These are phyloP conservation scores for Cordyceps javanica DNA, from an alignment of 2,329 filamentous ascomycete genomes.

Conservation along the genomic window DNA sequence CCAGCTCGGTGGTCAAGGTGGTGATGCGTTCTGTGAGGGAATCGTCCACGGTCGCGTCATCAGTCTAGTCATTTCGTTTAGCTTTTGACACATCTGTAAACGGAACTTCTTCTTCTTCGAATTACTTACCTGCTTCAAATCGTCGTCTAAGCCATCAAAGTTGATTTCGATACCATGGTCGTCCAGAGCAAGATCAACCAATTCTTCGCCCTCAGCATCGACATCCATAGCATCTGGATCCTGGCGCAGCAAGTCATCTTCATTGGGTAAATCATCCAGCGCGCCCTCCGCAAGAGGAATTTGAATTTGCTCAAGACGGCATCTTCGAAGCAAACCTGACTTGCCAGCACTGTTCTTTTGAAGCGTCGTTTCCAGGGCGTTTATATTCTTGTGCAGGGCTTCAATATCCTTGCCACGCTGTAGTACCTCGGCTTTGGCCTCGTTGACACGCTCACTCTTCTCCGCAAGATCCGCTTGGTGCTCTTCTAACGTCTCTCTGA, in stretches of 20 bases:
- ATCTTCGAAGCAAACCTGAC: conserved; percentile 78
- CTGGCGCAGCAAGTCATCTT: conserved; percentile 68
- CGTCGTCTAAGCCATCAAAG: conserved; percentile 75
- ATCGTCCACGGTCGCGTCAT: conserved; percentile 66
- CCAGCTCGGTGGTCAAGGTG: conserved; percentile 68
- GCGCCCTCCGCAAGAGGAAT: conserved; percentile 73
- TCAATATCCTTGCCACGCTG: conserved; percentile 83
- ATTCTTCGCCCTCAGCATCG: conserved; percentile 59
- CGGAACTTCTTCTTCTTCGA: background rate
- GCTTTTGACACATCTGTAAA: conserved; percentile 12
- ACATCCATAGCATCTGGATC: conserved; percentile 91
- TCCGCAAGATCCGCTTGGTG: conserved; percentile 61
- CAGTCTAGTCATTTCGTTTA: conserved; percentile 46
- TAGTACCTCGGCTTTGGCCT: conserved; percentile 72
- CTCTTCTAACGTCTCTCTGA: conserved; percentile 66
- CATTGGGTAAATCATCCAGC: conserved; percentile 79
- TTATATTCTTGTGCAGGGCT: conserved; percentile 63
- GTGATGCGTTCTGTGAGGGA: conserved; percentile 72
- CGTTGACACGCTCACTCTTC: conserved; percentile 69
- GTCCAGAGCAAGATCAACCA: conserved; percentile 62
- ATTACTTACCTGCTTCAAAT: conserved; percentile 65
- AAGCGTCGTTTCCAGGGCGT: conserved; percentile 77
- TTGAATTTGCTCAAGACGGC: conserved; percentile 88
- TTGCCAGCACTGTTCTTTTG: conserved; percentile 80
- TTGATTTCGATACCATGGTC: conserved; percentile 90